Evolutionary conservation across 805 yeast genomes (phyloP), one percentile per base, ranked within the genome.

Genomic region (Saccharomycopsis sp.): DNA sequence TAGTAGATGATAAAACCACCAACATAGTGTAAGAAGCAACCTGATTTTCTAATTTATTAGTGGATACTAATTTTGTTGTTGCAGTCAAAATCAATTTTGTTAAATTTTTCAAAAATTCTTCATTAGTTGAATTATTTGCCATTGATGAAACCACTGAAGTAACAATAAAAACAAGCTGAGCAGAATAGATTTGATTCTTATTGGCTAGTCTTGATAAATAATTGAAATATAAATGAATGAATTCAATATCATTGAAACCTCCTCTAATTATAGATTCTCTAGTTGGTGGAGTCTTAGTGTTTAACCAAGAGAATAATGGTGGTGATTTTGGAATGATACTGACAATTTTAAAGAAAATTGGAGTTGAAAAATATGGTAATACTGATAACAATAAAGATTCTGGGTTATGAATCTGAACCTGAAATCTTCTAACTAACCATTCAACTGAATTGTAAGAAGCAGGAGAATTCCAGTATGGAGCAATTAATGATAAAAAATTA

Each of bases 401-500:
- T 0, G 88, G 66, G 56, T 85, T 87, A 56, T 83, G 81, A 40
- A 85, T 70, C 59, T 93, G 89, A 53, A 87, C 77, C 58, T 87
- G 81, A 67, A 80, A 93, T 55, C 97, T 75, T 66, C 98, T 81
- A 16, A 93, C 81, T 20, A 89, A 76, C 98, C 98, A 93, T 67
- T 93, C 98, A 9, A 87, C 70, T 4, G 96, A 90, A 54, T 81
- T 80, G 40, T 86, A 57, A 2, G 96, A 74, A 20, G 94, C 85
- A 19, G 79, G 72, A 43, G 88, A 64, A 51, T 78, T 74, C 74
- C 90, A 78, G 24, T 47, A 41, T 17, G 51, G 49, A 3, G 43
- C 51, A 7, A 80, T 68, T 53, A 90, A 68, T 47, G 81, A 71
- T 49, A 93, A 65, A 58, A 85, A 90, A 9, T 80, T 80, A 48